A percentile compares a stretch with the other conserved stretches of the same genome.
These are phyloP conservation scores for Wallacemonas collosoma DNA, from an alignment of 208 protist species.

Conservation along the genomic window DNA sequence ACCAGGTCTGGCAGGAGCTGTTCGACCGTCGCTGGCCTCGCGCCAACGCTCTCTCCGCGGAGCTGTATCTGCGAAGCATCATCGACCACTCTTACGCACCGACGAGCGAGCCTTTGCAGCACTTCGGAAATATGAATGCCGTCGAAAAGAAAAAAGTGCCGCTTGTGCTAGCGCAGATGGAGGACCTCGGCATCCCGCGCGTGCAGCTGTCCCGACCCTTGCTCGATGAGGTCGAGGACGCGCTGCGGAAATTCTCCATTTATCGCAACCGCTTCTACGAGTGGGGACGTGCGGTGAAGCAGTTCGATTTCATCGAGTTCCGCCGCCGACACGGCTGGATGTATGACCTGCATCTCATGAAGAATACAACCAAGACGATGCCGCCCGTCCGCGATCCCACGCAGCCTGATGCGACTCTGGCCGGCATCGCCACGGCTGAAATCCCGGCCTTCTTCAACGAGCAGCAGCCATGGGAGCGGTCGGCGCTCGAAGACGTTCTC, in stretches of 20 bases:
- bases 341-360: slow-evolving; percentile 87
- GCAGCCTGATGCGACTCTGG: slow-evolving; percentile 58
- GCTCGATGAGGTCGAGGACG: slow-evolving; percentile 87
- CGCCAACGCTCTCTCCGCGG: slow-evolving; percentile 63
- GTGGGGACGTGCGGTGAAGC: slow-evolving; percentile 89
- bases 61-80: slow-evolving; percentile 88
- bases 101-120: slow-evolving; percentile 63
- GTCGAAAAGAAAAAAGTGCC: slow-evolving; percentile 92
- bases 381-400: slow-evolving; percentile 71
- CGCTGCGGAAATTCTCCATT: slow-evolving; percentile 82
- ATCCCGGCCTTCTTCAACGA: slow-evolving; percentile 82
- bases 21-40: slow-evolving; percentile 84
- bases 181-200: slow-evolving; percentile 80
- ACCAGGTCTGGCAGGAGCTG: slow-evolving; percentile 82
- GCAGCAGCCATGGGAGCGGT: slow-evolving; percentile 70
- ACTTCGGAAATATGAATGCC: slow-evolving; percentile 76
- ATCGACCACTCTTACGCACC: slow-evolving; percentile 87
- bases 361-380: slow-evolving; percentile 68
- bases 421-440: slow-evolving; percentile 52
- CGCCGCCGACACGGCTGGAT: slow-evolving; percentile 87
- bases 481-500: slow-evolving; percentile 65
- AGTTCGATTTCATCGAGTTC: slow-evolving; percentile 92
- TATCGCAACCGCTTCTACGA: slow-evolving; percentile 82
- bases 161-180: slow-evolving; percentile 79
- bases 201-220: slow-evolving; percentile 79